Percentiles rank a stretch among this genome's conserved stretches.
Evolutionary conservation across 306 rosid species (phyloP).

Genomic region (Begonia masoniana): DNA sequence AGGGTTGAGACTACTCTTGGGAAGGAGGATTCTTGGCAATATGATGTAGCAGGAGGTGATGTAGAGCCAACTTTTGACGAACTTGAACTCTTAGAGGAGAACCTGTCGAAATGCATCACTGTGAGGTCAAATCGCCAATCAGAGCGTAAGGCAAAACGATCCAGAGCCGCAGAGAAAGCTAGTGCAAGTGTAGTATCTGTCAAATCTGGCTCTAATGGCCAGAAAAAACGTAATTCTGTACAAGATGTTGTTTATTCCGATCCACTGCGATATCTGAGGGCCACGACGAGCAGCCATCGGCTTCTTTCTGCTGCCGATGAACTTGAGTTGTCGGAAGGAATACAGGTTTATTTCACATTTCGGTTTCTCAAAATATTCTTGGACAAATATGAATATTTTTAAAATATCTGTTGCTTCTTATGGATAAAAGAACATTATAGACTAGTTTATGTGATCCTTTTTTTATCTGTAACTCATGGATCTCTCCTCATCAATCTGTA

Average conservation of each 20-base stretch:
- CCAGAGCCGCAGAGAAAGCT: constrained; percentile 71
- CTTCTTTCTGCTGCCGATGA: constrained; percentile 81
- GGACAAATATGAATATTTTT: background rate
- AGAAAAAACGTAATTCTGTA: constrained; percentile 48
- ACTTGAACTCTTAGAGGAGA: constrained; percentile 42
- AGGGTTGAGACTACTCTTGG: constrained; percentile 19
- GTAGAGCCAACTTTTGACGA: constrained; percentile 47
- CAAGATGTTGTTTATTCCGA: constrained; percentile 80
- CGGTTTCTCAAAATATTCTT: background rate
- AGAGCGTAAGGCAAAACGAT: constrained; percentile 77
- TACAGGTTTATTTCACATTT: constrained; percentile 43
- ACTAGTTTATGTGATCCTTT: background rate
- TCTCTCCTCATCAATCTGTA: constrained; percentile 13
- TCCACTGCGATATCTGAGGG: constrained; percentile 73
- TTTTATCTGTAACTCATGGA: constrained; percentile 12
- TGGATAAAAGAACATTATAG: background rate
- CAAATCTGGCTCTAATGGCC: constrained; percentile 43
- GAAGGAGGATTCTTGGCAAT: constrained; percentile 20
- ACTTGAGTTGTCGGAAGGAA: constrained; percentile 73
- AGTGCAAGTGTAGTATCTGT: constrained; percentile 42
- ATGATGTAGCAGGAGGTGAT: constrained; percentile 27
- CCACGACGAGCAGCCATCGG: constrained; percentile 44
- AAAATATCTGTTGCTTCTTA: background rate
- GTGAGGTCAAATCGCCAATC: constrained; percentile 73
- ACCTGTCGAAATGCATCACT: constrained; percentile 35